Conservation (phyloP, 345 rosid species). For the Aurinia saxatilis region DNA sequence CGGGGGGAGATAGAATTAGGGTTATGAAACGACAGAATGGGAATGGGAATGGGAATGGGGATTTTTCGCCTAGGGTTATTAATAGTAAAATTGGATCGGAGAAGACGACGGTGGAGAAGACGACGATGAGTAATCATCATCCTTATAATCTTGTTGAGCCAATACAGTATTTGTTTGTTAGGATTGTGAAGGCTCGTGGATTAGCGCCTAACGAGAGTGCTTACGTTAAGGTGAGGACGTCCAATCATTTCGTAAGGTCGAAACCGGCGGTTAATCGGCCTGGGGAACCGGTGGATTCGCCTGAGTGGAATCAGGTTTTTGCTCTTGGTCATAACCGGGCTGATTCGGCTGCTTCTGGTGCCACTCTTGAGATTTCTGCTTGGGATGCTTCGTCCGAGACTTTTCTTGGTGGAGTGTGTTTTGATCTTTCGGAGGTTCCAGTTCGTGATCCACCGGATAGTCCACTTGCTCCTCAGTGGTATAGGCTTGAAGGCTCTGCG, state of each 20-base stretch:
- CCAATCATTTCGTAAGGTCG: conserved; percentile 38
- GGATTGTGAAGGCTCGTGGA: conserved; percentile 75
- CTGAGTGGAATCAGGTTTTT: conserved; percentile 86
- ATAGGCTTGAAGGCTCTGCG: conserved; percentile 56
- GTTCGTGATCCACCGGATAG: conserved; percentile 89
- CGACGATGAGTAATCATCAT: conserved; percentile 22
- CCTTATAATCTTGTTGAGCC: conserved; percentile 86
- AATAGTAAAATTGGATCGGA: conserved; percentile 22
- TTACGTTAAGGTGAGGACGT: conserved; percentile 54
- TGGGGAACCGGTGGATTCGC: conserved; percentile 53
- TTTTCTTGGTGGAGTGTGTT: conserved; percentile 84
- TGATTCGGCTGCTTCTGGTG: conserved; percentile 36
- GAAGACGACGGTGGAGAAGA: conserved; percentile 37
- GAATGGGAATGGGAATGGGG: conserved; percentile 45
- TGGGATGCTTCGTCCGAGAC: conserved; percentile 74
- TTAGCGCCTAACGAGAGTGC: conserved; percentile 54
- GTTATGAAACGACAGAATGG: conserved; percentile 46
- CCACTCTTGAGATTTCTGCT: conserved; percentile 71
- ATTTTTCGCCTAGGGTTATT: conserved; percentile 66
- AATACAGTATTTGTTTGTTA: conserved; percentile 73
- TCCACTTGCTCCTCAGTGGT: conserved; percentile 92
- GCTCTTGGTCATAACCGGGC: conserved; percentile 50
- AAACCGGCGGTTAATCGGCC: conserved; percentile 56
- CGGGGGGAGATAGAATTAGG: conserved; percentile 51
- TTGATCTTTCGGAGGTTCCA: conserved; percentile 79